Conservation (phyloP, 345 rosid genomes). For the Garcia nutans region DNA sequence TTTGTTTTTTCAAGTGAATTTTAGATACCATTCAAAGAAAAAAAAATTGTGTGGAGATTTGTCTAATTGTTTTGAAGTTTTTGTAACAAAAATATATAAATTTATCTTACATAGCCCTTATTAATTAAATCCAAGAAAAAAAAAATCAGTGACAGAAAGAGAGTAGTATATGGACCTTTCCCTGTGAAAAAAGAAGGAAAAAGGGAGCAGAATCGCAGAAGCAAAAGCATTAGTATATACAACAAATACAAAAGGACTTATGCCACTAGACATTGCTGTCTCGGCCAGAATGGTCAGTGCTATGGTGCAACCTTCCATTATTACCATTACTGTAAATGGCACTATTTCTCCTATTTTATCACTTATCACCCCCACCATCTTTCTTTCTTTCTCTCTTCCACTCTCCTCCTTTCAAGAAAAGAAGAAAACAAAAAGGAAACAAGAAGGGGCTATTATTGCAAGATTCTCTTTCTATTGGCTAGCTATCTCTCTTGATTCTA, state of each 20-base stretch:
- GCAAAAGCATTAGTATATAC: constrained; percentile 61
- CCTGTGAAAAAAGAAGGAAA: constrained; percentile 54
- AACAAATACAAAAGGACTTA: constrained; percentile 79
- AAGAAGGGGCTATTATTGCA: background rate
- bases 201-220: constrained; percentile 61
- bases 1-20: too few species aligned
- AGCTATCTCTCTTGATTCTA: too few species aligned
- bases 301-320: constrained; percentile 71
- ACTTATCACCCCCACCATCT: constrained; percentile 18
- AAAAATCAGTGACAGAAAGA: background rate
- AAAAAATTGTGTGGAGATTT: too few species aligned
- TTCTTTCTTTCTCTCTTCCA: constrained; percentile 6
- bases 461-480: background rate
- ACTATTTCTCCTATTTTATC: constrained; percentile 30
- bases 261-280: constrained; percentile 57
- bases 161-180: constrained; percentile 36
- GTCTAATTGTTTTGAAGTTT: too few species aligned
- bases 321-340: constrained; percentile 59
- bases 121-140: too few species aligned
- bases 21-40: too few species aligned
- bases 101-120: too few species aligned
- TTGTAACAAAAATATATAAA: too few species aligned
- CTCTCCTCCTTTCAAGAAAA: background rate
- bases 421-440: background rate
- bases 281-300: constrained; percentile 68